phyloP scores from a whole-genome alignment of 805 yeast genomes.

The Cephaloascus fragrans region DNA sequence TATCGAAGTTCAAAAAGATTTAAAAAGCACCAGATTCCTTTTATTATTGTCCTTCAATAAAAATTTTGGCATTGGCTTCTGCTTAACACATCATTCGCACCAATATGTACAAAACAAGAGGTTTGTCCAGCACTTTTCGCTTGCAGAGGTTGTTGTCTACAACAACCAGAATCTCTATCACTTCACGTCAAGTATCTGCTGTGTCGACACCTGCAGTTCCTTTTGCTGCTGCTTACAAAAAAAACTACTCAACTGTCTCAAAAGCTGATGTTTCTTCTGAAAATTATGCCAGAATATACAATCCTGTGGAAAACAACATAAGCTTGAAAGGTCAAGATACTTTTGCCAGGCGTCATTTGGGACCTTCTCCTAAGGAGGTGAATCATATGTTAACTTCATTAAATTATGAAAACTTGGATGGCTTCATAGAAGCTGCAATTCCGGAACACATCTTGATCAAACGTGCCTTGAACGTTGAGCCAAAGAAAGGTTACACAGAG shows the following conservation, averaged over 20 bases:
- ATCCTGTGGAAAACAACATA: too few relatives aligned
- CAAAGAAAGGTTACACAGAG: slow-evolving; percentile 71
- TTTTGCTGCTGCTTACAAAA: slow-evolving; percentile 2
- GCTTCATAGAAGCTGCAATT: slow-evolving; percentile 62
- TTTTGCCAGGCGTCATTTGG: slow-evolving; percentile 85
- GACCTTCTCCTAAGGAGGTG: slow-evolving; percentile 62
- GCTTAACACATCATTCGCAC: too few relatives aligned
- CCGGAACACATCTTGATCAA: slow-evolving; percentile 68
- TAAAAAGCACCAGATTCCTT: too few relatives aligned
- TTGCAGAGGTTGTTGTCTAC: too few relatives aligned
- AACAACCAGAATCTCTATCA: too few relatives aligned
- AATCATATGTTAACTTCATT: slow-evolving; percentile 53
- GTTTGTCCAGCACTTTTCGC: too few relatives aligned
- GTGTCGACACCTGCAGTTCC: too few relatives aligned
- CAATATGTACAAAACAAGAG: too few relatives aligned
- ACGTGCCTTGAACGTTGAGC: slow-evolving; percentile 58
- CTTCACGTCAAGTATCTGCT: too few relatives aligned
- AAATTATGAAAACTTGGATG: slow-evolving; percentile 58
- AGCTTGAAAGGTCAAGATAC: slow-evolving; percentile 53
- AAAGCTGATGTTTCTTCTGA: slow-evolving; percentile 48
- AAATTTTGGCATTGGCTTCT: too few relatives aligned
- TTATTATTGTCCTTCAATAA: too few relatives aligned
- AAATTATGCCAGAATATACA: slow-evolving; percentile 36
- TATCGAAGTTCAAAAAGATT: too few relatives aligned
- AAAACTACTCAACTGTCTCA: slow-evolving; percentile 9